Evolutionary conservation across 768 basidiomycete species (phyloP).

Genomic region (Leccinum subtestaceum): DNA sequence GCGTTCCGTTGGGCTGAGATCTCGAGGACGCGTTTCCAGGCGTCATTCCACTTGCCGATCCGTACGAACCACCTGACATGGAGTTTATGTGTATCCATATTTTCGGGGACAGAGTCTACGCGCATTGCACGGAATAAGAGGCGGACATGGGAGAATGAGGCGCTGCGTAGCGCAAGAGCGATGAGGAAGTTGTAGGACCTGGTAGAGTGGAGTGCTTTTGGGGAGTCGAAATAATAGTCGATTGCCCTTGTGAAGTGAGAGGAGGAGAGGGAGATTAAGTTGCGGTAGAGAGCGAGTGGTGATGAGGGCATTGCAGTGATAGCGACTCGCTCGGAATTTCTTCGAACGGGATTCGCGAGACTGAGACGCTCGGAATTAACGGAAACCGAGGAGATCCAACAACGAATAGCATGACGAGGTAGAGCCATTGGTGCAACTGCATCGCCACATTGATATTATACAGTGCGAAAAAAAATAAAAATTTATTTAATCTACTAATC

Average conservation of each 20-base stretch:
- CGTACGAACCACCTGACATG: constrained; percentile 55
- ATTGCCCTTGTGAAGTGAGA: constrained; percentile 12
- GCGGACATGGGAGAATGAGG: constrained; percentile 44
- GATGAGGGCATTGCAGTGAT: constrained; percentile 28
- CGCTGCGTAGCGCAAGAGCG: constrained; percentile 47
- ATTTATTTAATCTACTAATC: constrained; percentile 7
- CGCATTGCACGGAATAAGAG: constrained; percentile 50
- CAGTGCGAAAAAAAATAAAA: constrained; percentile 2
- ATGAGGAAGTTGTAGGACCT: constrained; percentile 46
- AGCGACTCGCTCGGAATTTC: not conserved
- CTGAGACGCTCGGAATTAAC: not conserved
- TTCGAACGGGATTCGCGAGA: not conserved
- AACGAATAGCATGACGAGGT: constrained; percentile 34
- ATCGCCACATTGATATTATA: constrained; percentile 11
- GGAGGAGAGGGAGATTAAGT: constrained; percentile 25
- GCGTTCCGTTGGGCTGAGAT: constrained; percentile 11
- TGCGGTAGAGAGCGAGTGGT: constrained; percentile 34
- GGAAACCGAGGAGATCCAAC: not conserved
- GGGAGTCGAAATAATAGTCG: constrained; percentile 29
- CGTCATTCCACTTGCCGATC: constrained; percentile 54
- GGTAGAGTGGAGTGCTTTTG: constrained; percentile 34
- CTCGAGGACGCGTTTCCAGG: constrained; percentile 46
- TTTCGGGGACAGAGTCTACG: constrained; percentile 37
- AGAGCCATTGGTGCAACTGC: not conserved
- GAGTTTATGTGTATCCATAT: constrained; percentile 57